Conservation (phyloP, 2,329 filamentous ascomycete genomes). For the Aureobasidium sp. region DNA sequence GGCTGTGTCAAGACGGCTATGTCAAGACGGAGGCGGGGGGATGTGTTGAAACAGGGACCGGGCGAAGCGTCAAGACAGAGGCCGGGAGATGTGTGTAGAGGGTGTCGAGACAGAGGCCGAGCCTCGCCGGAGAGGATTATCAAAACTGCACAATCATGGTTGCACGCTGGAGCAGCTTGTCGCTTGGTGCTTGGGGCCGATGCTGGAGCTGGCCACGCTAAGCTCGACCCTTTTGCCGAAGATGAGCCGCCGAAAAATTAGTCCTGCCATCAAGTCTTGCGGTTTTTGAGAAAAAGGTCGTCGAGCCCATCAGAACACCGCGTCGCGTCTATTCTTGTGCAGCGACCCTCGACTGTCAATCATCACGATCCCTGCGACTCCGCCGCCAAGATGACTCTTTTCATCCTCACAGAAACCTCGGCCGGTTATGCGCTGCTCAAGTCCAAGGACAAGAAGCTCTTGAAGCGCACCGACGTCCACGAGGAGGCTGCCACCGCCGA, state of each 20-base stretch:
- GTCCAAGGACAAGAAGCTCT: conserved; percentile 94
- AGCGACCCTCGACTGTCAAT: background rate
- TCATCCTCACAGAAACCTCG: conserved; percentile 88
- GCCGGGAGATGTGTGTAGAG: background rate
- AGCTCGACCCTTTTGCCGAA: background rate
- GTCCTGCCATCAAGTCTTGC: background rate
- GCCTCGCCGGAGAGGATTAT: background rate
- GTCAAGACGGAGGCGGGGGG: too few species aligned
- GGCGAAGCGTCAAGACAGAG: too few species aligned
- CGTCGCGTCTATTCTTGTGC: background rate
- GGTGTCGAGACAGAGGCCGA: conserved; percentile 3
- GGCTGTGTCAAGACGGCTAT: too few species aligned
- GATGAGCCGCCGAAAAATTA: conserved; percentile 1
- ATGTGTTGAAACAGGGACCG: too few species aligned
- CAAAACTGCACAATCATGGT: conserved; percentile 1
- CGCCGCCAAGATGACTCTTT: conserved; percentile 41
- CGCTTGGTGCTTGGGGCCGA: background rate
- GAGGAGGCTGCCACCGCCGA: conserved; percentile 70
- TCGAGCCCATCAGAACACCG: background rate
- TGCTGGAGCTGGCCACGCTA: background rate
- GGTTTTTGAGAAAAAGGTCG: conserved; percentile 7
- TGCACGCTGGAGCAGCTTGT: background rate
- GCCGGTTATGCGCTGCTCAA: conserved; percentile 98
- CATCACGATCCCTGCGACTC: background rate
- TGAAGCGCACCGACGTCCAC: conserved; percentile 75